Evolutionary conservation across 1,284 basidiomycete genomes (phyloP), one percentile per base, ranked within the genome.

Genomic region (Butyriboletus pseudospeciosus): DNA sequence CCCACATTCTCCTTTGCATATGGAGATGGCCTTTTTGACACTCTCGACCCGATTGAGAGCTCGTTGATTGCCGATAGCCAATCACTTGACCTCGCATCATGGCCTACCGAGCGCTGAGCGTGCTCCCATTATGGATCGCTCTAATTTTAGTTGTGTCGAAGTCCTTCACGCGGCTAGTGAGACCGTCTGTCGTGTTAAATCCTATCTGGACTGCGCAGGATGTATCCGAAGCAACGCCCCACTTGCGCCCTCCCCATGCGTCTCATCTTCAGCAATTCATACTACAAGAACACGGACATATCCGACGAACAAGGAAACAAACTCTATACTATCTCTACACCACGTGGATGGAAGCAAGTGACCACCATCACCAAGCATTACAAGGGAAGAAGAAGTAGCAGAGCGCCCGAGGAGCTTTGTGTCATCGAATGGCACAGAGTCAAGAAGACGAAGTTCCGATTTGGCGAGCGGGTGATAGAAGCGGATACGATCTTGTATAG

Each of bases 361-460:
- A 63, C 54, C 1, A 63, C 59, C 28, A 61, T 63, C 40, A 61
- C 47, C 38, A 63, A 53, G 36, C 32, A 61, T 43, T 40, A 23
- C 42, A 53, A 25, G 26, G 51, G 54, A 44, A 48, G 10, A 12
- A 17, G 53, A 34, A 45, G 17, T 7, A 38, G 16, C 16, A 38
- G 41, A 39, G 12, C 12, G 1, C 43, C 61, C 1, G 41, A 56
- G 30, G 30, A 47, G 3, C 41, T 63, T n/a, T 62, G 58, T 17
- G 49, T 64, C 32, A 60, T 66, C 26, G 64, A 66, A 46, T 62
- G 61, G 63, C 44, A 62, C 35, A 53, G 43, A 17, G 34, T 60
- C 14, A 53, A 57, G 44, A 46, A 49, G 23, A 63, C 57, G 12
- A 53, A 45, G 25, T 47, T 62, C 14, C 43, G 49, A 17, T 62